A percentile compares a stretch with the other conserved stretches of the same genome.
Evolutionary conservation across 163 green algal genomes (phyloP).

Genomic region (Scenedesmus sp.): DNA sequence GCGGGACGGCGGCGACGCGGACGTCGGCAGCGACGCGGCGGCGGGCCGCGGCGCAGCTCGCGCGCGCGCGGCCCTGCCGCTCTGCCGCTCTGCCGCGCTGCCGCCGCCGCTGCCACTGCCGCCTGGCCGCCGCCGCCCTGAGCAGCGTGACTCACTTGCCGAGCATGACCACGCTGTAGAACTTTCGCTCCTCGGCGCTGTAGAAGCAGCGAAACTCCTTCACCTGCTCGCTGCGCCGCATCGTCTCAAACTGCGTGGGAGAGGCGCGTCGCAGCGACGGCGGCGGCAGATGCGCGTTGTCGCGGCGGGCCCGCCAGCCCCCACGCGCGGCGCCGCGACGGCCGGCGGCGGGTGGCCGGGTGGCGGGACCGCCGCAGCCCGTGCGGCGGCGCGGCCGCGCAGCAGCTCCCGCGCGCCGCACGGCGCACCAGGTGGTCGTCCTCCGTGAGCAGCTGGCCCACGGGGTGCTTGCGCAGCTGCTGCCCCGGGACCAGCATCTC

Average conservation of each 20-base stretch:
- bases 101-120: background rate
- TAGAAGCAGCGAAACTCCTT: slow-evolving; percentile 71
- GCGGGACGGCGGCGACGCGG: background rate
- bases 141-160: slow-evolving; percentile 55
- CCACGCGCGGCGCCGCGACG: too few species aligned
- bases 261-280: too few species aligned
- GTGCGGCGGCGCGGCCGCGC: too few species aligned
- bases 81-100: background rate
- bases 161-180: slow-evolving; percentile 68
- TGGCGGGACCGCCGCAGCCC: too few species aligned
- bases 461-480: slow-evolving; percentile 59
- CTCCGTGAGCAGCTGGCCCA: slow-evolving; percentile 59
- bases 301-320: too few species aligned
- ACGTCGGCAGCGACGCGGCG: background rate
- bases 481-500: slow-evolving; percentile 59
- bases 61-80: background rate
- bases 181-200: slow-evolving; percentile 51
- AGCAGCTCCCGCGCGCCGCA: too few species aligned
- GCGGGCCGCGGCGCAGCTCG: background rate
- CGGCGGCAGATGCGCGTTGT: too few species aligned
- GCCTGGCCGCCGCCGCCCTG: background rate
- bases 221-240: slow-evolving; percentile 58
- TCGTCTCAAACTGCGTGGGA: slow-evolving; percentile 61
- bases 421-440: slow-evolving; percentile 65
- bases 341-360: too few species aligned